Conservation (phyloP, 768 basidiomycete genomes). For the Pholiota microspora region DNA sequence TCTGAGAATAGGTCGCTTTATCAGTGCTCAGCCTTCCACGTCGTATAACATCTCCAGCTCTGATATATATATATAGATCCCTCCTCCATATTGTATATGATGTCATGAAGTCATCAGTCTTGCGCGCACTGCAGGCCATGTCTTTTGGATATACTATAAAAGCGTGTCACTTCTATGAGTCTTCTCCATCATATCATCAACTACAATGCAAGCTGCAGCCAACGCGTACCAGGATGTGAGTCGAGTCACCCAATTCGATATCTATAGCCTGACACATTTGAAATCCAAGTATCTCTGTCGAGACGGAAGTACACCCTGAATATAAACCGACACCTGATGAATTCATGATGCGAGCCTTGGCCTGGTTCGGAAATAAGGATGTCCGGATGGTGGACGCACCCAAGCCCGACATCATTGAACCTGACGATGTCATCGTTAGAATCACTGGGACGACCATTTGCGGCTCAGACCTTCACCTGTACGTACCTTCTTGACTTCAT, state of each 20-base stretch:
- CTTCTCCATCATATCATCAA: not conserved
- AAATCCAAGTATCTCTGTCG: conserved; percentile 30
- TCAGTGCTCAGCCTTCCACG: too few relatives aligned
- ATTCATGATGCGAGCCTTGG: conserved; percentile 63
- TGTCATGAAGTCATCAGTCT: not conserved
- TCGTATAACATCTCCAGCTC: too few relatives aligned
- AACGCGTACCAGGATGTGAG: conserved; percentile 27
- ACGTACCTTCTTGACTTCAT: conserved; percentile 1
- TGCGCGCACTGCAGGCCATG: too few relatives aligned
- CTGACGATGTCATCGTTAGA: conserved; percentile 73
- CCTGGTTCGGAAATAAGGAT: conserved; percentile 61
- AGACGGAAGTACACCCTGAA: conserved; percentile 39
- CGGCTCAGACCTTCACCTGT: conserved; percentile 63
- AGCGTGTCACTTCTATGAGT: not conserved
- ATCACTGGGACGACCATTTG: conserved; percentile 78
- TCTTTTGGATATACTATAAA: not conserved
- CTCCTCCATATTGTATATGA: not conserved
- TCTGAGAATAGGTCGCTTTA: too few relatives aligned
- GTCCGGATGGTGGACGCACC: conserved; percentile 40
- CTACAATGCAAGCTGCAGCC: conserved; percentile 30
- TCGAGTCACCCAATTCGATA: not conserved
- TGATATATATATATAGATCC: not conserved
- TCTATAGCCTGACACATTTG: not conserved
- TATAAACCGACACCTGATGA: conserved; percentile 50
- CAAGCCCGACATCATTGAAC: conserved; percentile 59